phyloP scores from a whole-genome alignment of 768 basidiomycete species.

The Pulveroboletus sp. region DNA sequence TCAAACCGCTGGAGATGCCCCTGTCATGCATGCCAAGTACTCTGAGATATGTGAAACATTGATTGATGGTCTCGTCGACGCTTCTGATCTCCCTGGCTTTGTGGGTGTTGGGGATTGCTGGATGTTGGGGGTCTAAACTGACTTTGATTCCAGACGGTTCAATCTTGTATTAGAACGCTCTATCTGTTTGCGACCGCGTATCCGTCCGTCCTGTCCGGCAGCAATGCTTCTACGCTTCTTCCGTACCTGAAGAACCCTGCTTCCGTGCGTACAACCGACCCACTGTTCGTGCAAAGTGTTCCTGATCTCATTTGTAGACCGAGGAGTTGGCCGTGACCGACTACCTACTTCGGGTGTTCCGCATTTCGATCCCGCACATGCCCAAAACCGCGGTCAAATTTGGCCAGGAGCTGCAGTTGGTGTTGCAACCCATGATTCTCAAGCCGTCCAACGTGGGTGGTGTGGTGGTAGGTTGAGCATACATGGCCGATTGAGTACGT shows the following conservation, averaged over 20 bases:
- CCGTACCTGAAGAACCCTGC: constrained; percentile 87
- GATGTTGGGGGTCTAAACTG: neutral
- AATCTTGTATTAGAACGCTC: constrained; percentile 83
- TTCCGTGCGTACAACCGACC: constrained; percentile 53
- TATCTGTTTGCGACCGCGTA: constrained; percentile 81
- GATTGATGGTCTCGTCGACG: constrained; percentile 88
- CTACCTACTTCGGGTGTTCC: constrained; percentile 86
- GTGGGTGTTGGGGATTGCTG: constrained; percentile 53
- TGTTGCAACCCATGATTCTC: constrained; percentile 88
- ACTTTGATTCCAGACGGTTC: constrained; percentile 56
- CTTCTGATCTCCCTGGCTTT: constrained; percentile 73
- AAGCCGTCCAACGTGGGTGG: constrained; percentile 73
- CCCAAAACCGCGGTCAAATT: constrained; percentile 89
- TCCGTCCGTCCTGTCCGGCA: constrained; percentile 78
- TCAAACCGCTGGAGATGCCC: constrained; percentile 57
- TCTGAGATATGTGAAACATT: constrained; percentile 79
- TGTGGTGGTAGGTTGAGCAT: constrained; percentile 49
- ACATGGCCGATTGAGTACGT: neutral
- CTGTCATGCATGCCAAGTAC: constrained; percentile 63
- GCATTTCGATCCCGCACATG: constrained; percentile 80
- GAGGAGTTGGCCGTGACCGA: constrained; percentile 87
- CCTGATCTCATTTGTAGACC: constrained; percentile 38
- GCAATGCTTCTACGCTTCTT: constrained; percentile 80
- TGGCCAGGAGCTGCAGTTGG: constrained; percentile 77
- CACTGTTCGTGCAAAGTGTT: neutral